These are phyloP conservation scores for Adansonia madagascariensis DNA, from an alignment of 441 rosid species.

Conservation along the genomic window DNA sequence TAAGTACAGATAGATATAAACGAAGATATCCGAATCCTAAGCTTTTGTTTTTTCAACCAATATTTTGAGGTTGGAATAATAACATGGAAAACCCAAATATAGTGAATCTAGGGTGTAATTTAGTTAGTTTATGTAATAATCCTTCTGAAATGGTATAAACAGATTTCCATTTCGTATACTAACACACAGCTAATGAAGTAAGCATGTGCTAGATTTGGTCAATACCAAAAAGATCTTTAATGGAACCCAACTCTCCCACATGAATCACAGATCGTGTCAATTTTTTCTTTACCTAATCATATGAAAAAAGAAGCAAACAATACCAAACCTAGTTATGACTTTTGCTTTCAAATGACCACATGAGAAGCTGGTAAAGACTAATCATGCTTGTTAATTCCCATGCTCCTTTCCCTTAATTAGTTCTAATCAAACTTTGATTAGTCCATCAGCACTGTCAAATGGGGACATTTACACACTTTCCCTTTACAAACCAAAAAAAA, in stretches of 20 bases:
- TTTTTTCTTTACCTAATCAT: slow-evolving; percentile 15
- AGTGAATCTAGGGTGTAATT: too few relatives aligned
- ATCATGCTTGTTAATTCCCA: slow-evolving; percentile 17
- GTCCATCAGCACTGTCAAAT: slow-evolving; percentile 15
- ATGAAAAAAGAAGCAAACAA: neutral
- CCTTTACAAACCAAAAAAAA: neutral
- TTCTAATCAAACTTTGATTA: slow-evolving; percentile 24
- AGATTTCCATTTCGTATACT: too few relatives aligned
- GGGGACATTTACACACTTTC: slow-evolving; percentile 24
- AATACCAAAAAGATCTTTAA: neutral
- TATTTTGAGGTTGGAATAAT: neutral
- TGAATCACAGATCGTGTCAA: slow-evolving; percentile 10
- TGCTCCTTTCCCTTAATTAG: neutral
- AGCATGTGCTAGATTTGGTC: slow-evolving; percentile 15
- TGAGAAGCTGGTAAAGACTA: neutral
- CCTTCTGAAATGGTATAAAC: too few relatives aligned
- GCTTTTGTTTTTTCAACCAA: neutral
- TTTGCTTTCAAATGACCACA: neutral
- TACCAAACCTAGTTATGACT: slow-evolving; percentile 10
- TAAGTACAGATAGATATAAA: neutral
- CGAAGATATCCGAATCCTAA: neutral
- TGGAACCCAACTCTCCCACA: neutral
- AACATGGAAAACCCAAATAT: neutral
- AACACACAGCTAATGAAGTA: too few relatives aligned
- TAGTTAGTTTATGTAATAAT: too few relatives aligned